Evolutionary conservation across 225 moss, liverwort and hornwort species (phyloP), one percentile per base, ranked within the genome.

Genomic region (Bryoerythrophyllum caledonicum): DNA sequence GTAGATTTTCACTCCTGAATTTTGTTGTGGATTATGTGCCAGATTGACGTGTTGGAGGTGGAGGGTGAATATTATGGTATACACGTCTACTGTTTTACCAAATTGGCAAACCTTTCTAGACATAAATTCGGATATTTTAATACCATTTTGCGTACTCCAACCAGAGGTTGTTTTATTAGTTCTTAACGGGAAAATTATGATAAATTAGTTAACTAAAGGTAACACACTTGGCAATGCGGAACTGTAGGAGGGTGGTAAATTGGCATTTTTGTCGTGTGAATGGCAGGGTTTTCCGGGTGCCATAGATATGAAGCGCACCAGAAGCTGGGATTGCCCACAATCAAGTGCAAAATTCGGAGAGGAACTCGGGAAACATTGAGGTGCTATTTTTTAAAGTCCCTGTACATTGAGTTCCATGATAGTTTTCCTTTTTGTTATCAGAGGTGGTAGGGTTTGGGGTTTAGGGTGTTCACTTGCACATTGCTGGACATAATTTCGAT

Each of bases 31-130:
- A 75, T 60, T 52, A 8, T 84, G 65, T 86, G 67, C 71, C 90
- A 96, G 96, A 96, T 96, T 69, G 96, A 96, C 70, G 81, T 96
- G 24, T 81, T 94, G 85, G 93, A 96, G 86, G 96, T 96, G 35
- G 96, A 96, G 16, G 96, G 94, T 17, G 68, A 78, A 25, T 94
- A 92, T 74, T 96, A 94, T 63, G 96, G 96, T 96, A 46, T 46
- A 83, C 56, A 71, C 58, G 53, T 38, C 60, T 44, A 35, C 12
- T 68, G 4, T 52, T 14, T 49, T 67, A 44, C 48, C 13, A 16
- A 13, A 13, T 43, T 15, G 3, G 43, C 13, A 13, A 43, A 2
- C 11, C 43, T 13, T 15, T 44, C 3, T 13, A 43, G 11, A 43
- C 0, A 4, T 13, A 14, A 12, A 49, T 19, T 49, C 12, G 4